phyloP scores from a whole-genome alignment of 495 filamentous ascomycete genomes.

The Daldinia caldariorum region DNA sequence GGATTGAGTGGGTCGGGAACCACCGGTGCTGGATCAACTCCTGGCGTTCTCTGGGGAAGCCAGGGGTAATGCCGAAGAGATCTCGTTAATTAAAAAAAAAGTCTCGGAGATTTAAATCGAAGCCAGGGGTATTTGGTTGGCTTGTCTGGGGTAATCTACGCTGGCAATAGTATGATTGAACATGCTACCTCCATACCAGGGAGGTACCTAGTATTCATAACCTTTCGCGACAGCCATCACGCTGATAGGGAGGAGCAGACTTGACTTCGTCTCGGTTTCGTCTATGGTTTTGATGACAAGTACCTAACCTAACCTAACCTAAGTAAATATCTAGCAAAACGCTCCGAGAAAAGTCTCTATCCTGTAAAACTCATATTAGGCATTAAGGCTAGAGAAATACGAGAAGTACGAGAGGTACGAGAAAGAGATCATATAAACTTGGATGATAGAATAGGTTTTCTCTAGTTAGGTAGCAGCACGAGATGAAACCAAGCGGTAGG shows the following conservation, averaged over 20 bases:
- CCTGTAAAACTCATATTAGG: no score
- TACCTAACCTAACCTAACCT: no score
- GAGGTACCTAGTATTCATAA: not conserved
- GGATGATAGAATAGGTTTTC: no score
- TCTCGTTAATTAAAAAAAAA: not conserved
- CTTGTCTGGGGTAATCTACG: not conserved
- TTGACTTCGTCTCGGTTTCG: not conserved
- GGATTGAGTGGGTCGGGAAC: conserved; percentile 2
- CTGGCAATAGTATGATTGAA: conserved; percentile 1
- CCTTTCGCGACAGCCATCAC: not conserved
- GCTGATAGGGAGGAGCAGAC: not conserved
- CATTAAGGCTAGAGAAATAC: no score
- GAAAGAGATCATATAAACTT: no score
- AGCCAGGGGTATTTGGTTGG: not conserved
- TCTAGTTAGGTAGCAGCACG: no score
- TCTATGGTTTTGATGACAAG: not conserved
- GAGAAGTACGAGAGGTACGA: not conserved
- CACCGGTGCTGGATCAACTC: conserved; percentile 3
- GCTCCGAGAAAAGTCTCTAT: no score
- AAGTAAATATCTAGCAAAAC: no score
- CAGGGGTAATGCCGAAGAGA: conserved; percentile 2
- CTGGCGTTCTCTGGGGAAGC: conserved; percentile 6
- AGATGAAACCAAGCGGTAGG: no score
- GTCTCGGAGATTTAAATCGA: not conserved
- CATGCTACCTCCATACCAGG: not conserved